A percentile compares a stretch with the other conserved stretches of the same genome.
These are phyloP conservation scores for Penicillium sumatraense DNA, from an alignment of 2,329 filamentous ascomycete genomes.

Conservation along the genomic window DNA sequence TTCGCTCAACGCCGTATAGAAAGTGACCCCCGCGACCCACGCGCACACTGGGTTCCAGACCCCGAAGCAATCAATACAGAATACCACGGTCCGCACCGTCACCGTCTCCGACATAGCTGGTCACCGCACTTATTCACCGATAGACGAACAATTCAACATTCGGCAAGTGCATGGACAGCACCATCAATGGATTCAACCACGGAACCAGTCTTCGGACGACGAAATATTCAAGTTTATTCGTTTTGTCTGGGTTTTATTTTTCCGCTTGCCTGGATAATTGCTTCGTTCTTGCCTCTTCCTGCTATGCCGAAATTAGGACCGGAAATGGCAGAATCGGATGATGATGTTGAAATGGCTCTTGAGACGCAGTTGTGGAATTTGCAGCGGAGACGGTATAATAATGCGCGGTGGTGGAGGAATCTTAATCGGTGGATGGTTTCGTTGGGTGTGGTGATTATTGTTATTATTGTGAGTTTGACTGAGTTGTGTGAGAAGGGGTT, in stretches of 20 bases:
- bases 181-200: conserved; percentile 71
- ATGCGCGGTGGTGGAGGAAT: conserved; percentile 68
- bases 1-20: conserved; percentile 28
- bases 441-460: conserved; percentile 60
- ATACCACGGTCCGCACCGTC: conserved; percentile 36
- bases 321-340: conserved; percentile 53
- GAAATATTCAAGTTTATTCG: conserved; percentile 74
- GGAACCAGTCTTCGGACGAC: conserved; percentile 64
- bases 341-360: conserved; percentile 49
- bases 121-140: conserved; percentile 74
- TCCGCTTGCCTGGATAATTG: conserved; percentile 78
- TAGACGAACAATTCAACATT: conserved; percentile 59
- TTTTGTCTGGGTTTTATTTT: conserved; percentile 80
- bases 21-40: conserved; percentile 45
- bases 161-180: conserved; percentile 70
- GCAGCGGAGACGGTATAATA: conserved; percentile 58
- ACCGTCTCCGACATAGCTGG: conserved; percentile 65
- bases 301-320: conserved; percentile 55
- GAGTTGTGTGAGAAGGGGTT: background rate
- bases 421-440: conserved; percentile 66
- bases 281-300: conserved; percentile 74
- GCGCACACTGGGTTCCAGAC: conserved; percentile 46
- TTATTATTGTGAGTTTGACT: conserved; percentile 55
- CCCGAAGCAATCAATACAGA: conserved; percentile 30
- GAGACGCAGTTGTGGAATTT: conserved; percentile 49